These are phyloP conservation scores for Fusarium aywerte DNA, from an alignment of 2,329 filamentous ascomycete species.

Conservation along the genomic window DNA sequence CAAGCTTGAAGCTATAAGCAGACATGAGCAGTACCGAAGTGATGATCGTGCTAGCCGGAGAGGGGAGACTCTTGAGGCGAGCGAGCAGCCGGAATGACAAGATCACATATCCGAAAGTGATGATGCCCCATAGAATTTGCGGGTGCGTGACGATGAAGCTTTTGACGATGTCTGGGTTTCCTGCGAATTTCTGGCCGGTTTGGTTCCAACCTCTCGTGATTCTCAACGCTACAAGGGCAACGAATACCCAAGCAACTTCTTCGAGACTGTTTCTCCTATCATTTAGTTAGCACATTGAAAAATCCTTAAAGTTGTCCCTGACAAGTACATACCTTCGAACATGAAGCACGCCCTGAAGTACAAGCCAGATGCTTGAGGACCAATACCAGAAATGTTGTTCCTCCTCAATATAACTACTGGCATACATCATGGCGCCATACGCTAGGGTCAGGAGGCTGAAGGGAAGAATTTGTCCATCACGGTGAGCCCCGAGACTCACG, in stretches of 20 bases:
- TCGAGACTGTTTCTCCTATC: slow-evolving; percentile 45
- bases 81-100: slow-evolving; percentile 60
- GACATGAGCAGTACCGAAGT: slow-evolving; percentile 58
- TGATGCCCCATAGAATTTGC: slow-evolving; percentile 76
- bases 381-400: slow-evolving; percentile 99
- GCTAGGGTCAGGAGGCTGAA: slow-evolving; percentile 64
- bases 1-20: slow-evolving; percentile 86
- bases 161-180: slow-evolving; percentile 87
- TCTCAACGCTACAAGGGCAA: slow-evolving; percentile 71
- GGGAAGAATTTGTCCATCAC: slow-evolving; percentile 48
- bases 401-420: slow-evolving; percentile 96
- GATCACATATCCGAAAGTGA: slow-evolving; percentile 75
- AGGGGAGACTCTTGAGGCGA: slow-evolving; percentile 56
- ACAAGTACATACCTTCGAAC: slow-evolving; percentile 52
- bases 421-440: slow-evolving; percentile 95
- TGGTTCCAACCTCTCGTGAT: slow-evolving; percentile 89
- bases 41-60: slow-evolving; percentile 54
- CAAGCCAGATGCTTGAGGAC: slow-evolving; percentile 77
- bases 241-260: slow-evolving; percentile 49
- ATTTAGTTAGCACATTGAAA: slow-evolving; percentile 10
- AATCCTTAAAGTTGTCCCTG: too few species aligned
- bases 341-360: slow-evolving; percentile 62
- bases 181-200: slow-evolving; percentile 94
- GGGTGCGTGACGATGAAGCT: slow-evolving; percentile 73
- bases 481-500: slow-evolving; percentile 19